phyloP scores from a whole-genome alignment of 495 filamentous ascomycete genomes.

The Eremomyces bilateralis region DNA sequence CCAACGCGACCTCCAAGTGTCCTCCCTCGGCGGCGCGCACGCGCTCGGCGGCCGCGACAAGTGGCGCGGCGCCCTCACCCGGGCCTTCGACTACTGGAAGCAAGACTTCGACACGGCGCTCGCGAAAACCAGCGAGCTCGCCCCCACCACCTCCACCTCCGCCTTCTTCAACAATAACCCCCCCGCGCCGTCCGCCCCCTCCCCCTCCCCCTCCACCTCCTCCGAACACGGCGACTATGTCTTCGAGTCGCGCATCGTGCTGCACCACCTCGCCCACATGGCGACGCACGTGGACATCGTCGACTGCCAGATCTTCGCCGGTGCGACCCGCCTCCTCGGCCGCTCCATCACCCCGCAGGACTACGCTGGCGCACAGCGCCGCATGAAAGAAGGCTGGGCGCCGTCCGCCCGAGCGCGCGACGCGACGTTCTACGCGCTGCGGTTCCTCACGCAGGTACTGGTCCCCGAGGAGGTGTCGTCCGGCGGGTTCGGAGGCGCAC shows the following conservation, averaged over 20 bases:
- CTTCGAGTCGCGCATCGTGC: conserved; percentile 66
- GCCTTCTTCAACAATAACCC: conserved; percentile 4
- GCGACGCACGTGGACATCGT: conserved; percentile 93
- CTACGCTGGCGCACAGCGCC: conserved; percentile 53
- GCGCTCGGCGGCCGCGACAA: conserved; percentile 79
- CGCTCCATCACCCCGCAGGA: conserved; percentile 67
- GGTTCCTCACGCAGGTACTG: conserved; percentile 65
- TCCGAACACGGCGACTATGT: conserved; percentile 38
- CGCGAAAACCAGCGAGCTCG: conserved; percentile 25
- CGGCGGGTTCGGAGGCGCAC: conserved; percentile 1
- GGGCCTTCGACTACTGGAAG: conserved; percentile 90
- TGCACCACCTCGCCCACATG: conserved; percentile 93
- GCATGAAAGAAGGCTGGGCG: conserved; percentile 81
- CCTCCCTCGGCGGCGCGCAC: conserved; percentile 53
- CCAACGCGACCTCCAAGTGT: conserved; percentile 86
- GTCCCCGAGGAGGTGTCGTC: conserved; percentile 23
- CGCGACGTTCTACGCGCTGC: conserved; percentile 81
- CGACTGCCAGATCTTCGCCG: conserved; percentile 92
- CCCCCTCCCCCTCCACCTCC: conserved; percentile 4
- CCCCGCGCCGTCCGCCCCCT: not conserved
- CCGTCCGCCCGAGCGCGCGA: conserved; percentile 80
- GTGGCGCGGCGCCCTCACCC: conserved; percentile 72
- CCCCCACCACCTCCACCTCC: conserved; percentile 10
- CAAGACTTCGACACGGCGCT: conserved; percentile 75
- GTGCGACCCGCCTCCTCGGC: conserved; percentile 64